Evolutionary conservation across 805 yeast genomes (phyloP), one percentile per base, ranked within the genome.

Genomic region (Metschnikowia anglica): DNA sequence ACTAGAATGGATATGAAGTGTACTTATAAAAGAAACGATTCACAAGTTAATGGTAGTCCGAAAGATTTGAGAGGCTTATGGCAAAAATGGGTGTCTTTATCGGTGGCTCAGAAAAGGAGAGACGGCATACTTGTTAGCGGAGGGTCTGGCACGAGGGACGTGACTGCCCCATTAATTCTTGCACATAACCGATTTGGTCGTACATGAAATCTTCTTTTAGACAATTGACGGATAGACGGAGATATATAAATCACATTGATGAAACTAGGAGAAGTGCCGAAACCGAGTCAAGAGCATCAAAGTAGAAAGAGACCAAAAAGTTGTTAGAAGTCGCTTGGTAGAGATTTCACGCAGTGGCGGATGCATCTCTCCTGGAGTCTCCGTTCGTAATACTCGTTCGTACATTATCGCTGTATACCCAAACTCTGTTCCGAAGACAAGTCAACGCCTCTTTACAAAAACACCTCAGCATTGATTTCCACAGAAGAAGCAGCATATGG

Each of bases 401-500:
- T 15, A 34, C 19, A 34, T 34, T 21, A 19, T 33, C 26, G 26
- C 26, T 19, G 17, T 21, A 20, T n/a, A 12, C 26, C 36, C 36
- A 19, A 33, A 21, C 26, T 33, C n/a, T 33, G 21, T 21, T 33
- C 36, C 17, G 15, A 18, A 25, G 23, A 20, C n/a, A 12, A 6
- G 13, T 25, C 10, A 23, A 25, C 16, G 25, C 17, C 34, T 7
- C 18, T 16, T 58, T 72, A 88, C 66, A 89, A 77, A 73, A 91
- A 91, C 43, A 81, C 85, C 70, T 89, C 93, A 41, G 93, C 81
- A 60, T 91, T 85, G 49, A 93, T 75, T 73, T 93, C 99, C 47
- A 90, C 91, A 44, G 84, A 76, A 24, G 96, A 85, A 44, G 90
- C 95, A 55, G 97, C 97, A 58, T 83, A 88, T 40, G 97, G 96